These are phyloP conservation scores for Diversispora eburnea DNA, from an alignment of 192 early-diverging fungal species.

Conservation along the genomic window DNA sequence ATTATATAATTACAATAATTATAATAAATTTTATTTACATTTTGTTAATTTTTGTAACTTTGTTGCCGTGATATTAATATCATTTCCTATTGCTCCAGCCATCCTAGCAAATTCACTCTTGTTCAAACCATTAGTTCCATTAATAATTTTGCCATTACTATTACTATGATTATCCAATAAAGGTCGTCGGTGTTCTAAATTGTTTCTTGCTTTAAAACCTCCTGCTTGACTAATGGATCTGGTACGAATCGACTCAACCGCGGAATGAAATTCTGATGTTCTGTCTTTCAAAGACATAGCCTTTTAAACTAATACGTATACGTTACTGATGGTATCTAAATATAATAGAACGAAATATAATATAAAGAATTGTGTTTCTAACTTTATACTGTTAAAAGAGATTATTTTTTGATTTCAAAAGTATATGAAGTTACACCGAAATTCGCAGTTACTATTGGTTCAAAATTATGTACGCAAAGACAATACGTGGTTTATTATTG, in stretches of 20 bases:
- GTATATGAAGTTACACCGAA: too few species aligned
- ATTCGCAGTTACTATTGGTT: too few species aligned
- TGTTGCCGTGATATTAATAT: slow-evolving; percentile 80
- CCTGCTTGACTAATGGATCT: slow-evolving; percentile 35
- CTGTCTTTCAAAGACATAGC: slow-evolving; percentile 61
- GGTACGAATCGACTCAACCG: slow-evolving; percentile 68
- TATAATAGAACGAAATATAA: too few species aligned
- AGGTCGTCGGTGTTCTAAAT: slow-evolving; percentile 38
- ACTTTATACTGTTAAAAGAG: too few species aligned
- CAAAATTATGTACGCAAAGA: too few species aligned
- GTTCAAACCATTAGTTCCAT: slow-evolving; percentile 25
- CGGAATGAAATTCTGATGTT: slow-evolving; percentile 81
- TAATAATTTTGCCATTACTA: slow-evolving; percentile 24
- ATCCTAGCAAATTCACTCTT: slow-evolving; percentile 82
- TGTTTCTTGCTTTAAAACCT: slow-evolving; percentile 29
- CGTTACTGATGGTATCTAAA: too few species aligned
- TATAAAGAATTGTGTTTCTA: too few species aligned
- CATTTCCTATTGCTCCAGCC: slow-evolving; percentile 77
- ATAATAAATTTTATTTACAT: slow-evolving; percentile 38
- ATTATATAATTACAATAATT: neutral
- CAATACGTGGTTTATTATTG: neutral
- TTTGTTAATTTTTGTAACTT: slow-evolving; percentile 83
- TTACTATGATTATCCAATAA: slow-evolving; percentile 25
- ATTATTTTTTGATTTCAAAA: too few species aligned
- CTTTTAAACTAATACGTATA: too few species aligned